These are phyloP conservation scores for Cyclanthera cordifolia DNA, from an alignment of 306 rosid genomes.

Conservation along the genomic window DNA sequence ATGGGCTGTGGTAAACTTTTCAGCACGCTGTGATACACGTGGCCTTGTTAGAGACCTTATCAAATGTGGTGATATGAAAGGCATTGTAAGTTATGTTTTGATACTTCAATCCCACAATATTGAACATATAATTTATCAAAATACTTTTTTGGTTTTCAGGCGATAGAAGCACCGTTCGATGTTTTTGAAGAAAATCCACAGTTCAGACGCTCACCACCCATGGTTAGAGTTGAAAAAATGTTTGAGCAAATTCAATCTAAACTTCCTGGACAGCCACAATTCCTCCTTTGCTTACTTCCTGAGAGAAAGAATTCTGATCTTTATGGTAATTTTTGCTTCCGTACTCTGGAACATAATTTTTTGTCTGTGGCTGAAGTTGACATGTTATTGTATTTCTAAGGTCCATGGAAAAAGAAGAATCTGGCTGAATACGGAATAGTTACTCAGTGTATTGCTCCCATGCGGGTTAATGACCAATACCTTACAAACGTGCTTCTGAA, in stretches of 20 bases:
- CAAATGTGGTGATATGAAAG: slow-evolving; percentile 61
- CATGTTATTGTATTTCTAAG: slow-evolving; percentile 22
- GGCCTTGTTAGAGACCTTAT: slow-evolving; percentile 52
- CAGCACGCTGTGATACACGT: slow-evolving; percentile 60
- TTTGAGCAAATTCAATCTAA: slow-evolving; percentile 45
- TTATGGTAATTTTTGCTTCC: slow-evolving; percentile 40
- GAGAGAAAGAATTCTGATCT: slow-evolving; percentile 85
- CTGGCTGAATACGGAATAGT: slow-evolving; percentile 69
- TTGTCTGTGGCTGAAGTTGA: not conserved
- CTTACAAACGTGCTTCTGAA: slow-evolving; percentile 73
- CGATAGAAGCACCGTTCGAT: slow-evolving; percentile 36
- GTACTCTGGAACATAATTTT: not conserved
- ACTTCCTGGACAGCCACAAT: slow-evolving; percentile 64
- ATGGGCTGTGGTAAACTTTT: slow-evolving; percentile 84
- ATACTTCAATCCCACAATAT: not conserved
- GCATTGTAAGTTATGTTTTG: slow-evolving; percentile 48
- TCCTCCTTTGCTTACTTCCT: slow-evolving; percentile 73
- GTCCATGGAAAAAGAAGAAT: slow-evolving; percentile 81
- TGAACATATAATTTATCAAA: not conserved
- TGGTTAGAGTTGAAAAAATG: slow-evolving; percentile 78
- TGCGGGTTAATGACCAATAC: slow-evolving; percentile 69
- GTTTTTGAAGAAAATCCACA: slow-evolving; percentile 53
- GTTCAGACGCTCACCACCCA: slow-evolving; percentile 59
- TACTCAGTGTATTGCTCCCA: slow-evolving; percentile 80
- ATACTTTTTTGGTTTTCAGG: slow-evolving; percentile 25